phyloP scores from a whole-genome alignment of 2,329 filamentous ascomycete genomes.

The Penicillium corylophilum region DNA sequence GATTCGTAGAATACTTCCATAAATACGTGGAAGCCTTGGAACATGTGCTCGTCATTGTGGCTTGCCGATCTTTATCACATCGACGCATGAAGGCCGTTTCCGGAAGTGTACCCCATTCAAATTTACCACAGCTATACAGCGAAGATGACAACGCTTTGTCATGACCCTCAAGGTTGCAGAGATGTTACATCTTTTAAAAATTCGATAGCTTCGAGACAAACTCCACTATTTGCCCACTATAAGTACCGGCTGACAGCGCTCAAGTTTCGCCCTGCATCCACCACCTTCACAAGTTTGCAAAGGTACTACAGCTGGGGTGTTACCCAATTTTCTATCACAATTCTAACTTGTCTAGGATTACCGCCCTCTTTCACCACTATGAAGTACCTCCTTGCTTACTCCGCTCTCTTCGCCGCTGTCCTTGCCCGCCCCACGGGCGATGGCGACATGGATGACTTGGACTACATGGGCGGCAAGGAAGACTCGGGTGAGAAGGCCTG shows the following conservation, averaged over 20 bases:
- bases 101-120: not conserved
- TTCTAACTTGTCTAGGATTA: not conserved
- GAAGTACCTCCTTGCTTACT: slow-evolving; percentile 2
- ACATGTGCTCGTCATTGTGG: not conserved
- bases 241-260: not conserved
- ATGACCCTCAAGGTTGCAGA: not conserved
- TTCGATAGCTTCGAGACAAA: not conserved
- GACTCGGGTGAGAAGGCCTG: slow-evolving; percentile 1
- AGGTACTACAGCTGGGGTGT: too few relatives aligned
- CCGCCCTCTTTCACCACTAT: not conserved
- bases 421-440: not conserved
- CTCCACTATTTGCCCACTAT: not conserved
- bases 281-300: not conserved
- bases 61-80: not conserved
- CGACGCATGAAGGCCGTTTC: not conserved
- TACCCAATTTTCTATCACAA: too few relatives aligned
- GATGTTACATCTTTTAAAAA: not conserved
- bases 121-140: not conserved
- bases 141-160: not conserved
- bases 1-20: not conserved
- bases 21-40: not conserved
- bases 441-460: not conserved
- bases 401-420: not conserved
- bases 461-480: not conserved
- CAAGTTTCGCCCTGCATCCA: not conserved